Percentiles rank a stretch among this genome's conserved stretches.
phyloP scores from a whole-genome alignment of 768 basidiomycete genomes.

The Mrakia frigida region DNA sequence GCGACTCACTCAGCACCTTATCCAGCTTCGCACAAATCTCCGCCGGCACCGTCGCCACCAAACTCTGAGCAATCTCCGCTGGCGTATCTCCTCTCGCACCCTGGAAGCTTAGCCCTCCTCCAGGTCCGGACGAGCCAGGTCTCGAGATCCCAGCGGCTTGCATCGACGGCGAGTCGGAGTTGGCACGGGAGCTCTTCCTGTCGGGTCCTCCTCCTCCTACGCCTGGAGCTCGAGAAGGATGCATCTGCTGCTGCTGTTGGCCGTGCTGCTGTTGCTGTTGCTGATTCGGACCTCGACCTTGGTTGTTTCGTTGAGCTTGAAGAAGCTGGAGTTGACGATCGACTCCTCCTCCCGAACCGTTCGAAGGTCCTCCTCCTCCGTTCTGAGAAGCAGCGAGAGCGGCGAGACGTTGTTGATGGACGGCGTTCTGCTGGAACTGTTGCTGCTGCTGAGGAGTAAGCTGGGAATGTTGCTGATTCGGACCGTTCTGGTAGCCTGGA shows the following conservation, averaged over 20 bases:
- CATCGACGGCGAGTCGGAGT: neutral
- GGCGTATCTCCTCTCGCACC: conserved; percentile 6
- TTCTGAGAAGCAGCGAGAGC: neutral
- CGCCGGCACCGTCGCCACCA: conserved; percentile 8
- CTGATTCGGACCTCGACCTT: conserved; percentile 43
- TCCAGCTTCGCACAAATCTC: neutral
- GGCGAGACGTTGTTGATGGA: conserved; percentile 10
- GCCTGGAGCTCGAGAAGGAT: too few species aligned
- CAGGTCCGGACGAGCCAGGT: neutral
- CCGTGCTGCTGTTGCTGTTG: conserved; percentile 41
- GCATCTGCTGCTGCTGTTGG: conserved; percentile 35
- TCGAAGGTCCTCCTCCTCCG: conserved; percentile 12
- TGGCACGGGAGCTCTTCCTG: conserved; percentile 2
- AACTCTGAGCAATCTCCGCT: neutral
- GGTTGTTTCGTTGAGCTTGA: conserved; percentile 28
- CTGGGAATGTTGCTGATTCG: neutral
- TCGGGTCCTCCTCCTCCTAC: conserved; percentile 34
- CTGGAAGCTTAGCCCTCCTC: neutral
- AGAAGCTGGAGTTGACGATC: conserved; percentile 22
- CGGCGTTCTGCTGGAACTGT: conserved; percentile 9
- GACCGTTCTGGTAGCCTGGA: conserved; percentile 6
- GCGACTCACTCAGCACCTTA: conserved; percentile 3
- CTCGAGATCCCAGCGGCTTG: neutral
- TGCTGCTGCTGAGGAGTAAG: conserved; percentile 23
- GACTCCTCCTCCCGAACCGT: neutral